A percentile compares a stretch with the other conserved stretches of the same genome.
These are phyloP conservation scores for Apocynum venetum DNA, from an alignment of 257 asterid genomes.

Conservation along the genomic window DNA sequence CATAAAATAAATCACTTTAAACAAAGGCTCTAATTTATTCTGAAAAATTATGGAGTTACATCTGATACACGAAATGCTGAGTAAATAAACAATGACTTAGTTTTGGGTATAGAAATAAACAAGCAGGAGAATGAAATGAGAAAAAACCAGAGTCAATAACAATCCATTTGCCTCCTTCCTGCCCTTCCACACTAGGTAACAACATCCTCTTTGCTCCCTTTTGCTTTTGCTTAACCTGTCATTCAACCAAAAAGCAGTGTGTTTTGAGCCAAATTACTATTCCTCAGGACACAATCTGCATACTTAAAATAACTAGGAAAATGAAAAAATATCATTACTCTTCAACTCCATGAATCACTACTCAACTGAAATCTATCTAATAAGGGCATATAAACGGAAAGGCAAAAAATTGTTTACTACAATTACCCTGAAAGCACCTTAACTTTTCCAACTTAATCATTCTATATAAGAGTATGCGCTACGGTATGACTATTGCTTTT, in stretches of 20 bases:
- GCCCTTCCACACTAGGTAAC: slow-evolving; percentile 89
- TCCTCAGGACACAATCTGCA: background rate
- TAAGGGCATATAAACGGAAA: background rate
- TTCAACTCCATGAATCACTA: background rate
- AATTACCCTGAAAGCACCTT: background rate
- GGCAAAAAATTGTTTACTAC: background rate
- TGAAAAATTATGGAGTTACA: background rate
- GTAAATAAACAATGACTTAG: background rate
- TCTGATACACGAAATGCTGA: background rate
- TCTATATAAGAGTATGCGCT: background rate
- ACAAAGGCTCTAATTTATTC: background rate
- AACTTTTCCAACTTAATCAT: background rate
- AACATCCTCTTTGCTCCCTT: slow-evolving; percentile 78
- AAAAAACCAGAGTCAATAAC: slow-evolving; percentile 81
- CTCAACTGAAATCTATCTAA: background rate
- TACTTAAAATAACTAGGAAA: background rate
- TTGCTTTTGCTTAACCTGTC: slow-evolving; percentile 93
- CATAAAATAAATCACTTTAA: background rate
- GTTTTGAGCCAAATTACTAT: background rate
- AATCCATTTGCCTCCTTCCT: slow-evolving; percentile 91
- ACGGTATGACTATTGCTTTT: background rate
- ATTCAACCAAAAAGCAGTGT: slow-evolving; percentile 20
- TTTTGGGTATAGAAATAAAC: background rate
- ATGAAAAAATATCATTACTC: background rate
- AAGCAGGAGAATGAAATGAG: background rate